Conservation (phyloP, 2,329 filamentous ascomycete species). For the Alternaria hordeiaustralica region DNA sequence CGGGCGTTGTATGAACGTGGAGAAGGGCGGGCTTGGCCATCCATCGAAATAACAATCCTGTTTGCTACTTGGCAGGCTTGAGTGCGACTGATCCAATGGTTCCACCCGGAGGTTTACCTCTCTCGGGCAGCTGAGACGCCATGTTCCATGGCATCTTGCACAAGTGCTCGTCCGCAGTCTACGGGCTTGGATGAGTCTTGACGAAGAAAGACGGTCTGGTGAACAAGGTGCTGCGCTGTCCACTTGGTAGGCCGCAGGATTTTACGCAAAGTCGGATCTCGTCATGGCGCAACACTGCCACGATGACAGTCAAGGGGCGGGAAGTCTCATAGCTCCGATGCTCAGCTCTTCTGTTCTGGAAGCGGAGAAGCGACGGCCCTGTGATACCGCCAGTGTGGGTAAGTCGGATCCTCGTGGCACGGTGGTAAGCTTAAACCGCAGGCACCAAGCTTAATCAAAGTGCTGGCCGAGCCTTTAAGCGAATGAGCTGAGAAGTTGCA, state of each 20-base stretch:
- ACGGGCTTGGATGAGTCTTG: slow-evolving; percentile 27
- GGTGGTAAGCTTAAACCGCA: slow-evolving; percentile 45
- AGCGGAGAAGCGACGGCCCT: slow-evolving; percentile 11
- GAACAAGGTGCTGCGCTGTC: slow-evolving; percentile 1
- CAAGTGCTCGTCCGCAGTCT: slow-evolving; percentile 18
- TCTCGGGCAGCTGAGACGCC: slow-evolving; percentile 41
- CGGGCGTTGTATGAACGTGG: slow-evolving; percentile 25
- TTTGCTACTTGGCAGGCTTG: slow-evolving; percentile 44
- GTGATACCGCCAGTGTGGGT: slow-evolving; percentile 36
- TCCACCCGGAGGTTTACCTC: slow-evolving; percentile 41
- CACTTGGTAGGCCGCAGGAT: neutral
- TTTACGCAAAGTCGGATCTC: neutral
- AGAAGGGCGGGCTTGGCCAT: slow-evolving; percentile 33
- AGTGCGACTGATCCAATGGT: slow-evolving; percentile 40
- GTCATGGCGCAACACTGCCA: slow-evolving; percentile 4
- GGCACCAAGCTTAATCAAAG: slow-evolving; percentile 39
- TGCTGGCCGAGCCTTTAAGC: slow-evolving; percentile 28
- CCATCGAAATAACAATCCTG: slow-evolving; percentile 38
- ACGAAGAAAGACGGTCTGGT: slow-evolving; percentile 12
- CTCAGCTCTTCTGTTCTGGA: slow-evolving; percentile 8
- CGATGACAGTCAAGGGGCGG: neutral
- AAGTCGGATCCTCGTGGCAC: slow-evolving; percentile 35
- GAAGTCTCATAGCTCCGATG: neutral
- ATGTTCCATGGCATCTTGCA: slow-evolving; percentile 23
- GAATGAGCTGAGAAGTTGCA: slow-evolving; percentile 28